Base-by-base conservation (phyloP, 176 grass and related monocot species). In the Chrysopogon serrulatus region DNA sequence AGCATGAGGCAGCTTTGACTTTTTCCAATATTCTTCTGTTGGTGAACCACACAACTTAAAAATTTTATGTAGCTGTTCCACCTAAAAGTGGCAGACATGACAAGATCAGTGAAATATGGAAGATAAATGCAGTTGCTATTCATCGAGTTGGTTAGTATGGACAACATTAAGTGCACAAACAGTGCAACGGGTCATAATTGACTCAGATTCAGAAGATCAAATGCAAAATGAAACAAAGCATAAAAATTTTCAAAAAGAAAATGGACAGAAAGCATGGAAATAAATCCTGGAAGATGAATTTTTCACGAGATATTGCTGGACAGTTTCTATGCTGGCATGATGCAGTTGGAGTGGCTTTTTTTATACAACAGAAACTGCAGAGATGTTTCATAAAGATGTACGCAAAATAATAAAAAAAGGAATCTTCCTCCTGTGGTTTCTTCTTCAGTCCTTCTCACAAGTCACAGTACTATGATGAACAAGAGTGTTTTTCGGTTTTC, bases 1-100 rank as follows among this genome's bases (percentile, higher is more conserved):
- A 26, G 90, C 90, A 71, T 95, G 92, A 43, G 92, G 92, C 53
- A 95, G 69, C 85, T 92, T 95, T 3, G 87, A 92, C 54, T 84
- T 95, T 81, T 95, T 95, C 93, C 93, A 95, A 84, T 92, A 95
- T 80, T 95, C 93, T 87, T 95, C 93, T 80, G 90, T 67, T 51
- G 93, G 93, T 63, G 93, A 95, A 68, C 93, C 93, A 23, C 93
- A 95, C 28, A 95, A 71, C 87, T 95, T 95, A 89, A 95, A 95
- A 83, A 95, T 90, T 85, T 92, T 95, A 89, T 95, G 93, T 73
- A 95, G 78, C 83, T 95, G 93, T 86, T 95, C 93, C 85, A 95
- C 93, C 93, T 95, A 90, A 47, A 75, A 79, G 68, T 60, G 17
- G 31, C 71, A 90, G 37, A 47, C 64, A 86, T 83, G 62, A 74